phyloP scores from a whole-genome alignment of 2,329 filamentous ascomycete species.

The Venturia effusa region DNA sequence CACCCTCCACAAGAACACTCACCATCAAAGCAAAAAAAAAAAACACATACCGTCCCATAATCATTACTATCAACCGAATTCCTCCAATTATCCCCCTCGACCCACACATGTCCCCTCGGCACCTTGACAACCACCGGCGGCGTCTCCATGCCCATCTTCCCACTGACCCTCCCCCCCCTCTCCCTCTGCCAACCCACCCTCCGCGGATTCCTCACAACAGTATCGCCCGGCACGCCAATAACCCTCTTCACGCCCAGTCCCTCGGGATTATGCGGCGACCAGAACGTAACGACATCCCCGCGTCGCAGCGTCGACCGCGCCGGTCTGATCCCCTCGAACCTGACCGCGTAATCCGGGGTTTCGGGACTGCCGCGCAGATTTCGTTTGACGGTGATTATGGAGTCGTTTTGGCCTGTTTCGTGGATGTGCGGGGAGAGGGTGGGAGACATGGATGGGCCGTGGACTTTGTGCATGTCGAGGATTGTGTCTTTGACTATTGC shows the following conservation, averaged over 20 bases:
- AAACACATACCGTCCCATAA: conserved; percentile 56
- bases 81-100: conserved; percentile 76
- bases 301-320: conserved; percentile 20
- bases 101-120: conserved; percentile 81
- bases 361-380: neutral
- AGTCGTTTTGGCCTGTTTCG: conserved; percentile 27
- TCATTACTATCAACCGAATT: conserved; percentile 75
- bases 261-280: conserved; percentile 54
- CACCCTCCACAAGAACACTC: neutral
- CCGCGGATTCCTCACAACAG: conserved; percentile 48
- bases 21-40: no score
- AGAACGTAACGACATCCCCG: conserved; percentile 36
- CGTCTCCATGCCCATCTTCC: conserved; percentile 19
- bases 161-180: conserved; percentile 37
- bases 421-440: conserved; percentile 32
- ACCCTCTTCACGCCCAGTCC: conserved; percentile 70
- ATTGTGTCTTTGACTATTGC: neutral
- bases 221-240: conserved; percentile 69
- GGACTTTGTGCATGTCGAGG: conserved; percentile 15
- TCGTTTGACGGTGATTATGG: neutral
- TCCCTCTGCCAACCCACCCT: conserved; percentile 17
- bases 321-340: neutral
- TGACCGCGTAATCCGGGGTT: neutral
- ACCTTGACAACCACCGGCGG: conserved; percentile 41
- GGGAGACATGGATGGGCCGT: conserved; percentile 34